Evolutionary conservation across 2,329 filamentous ascomycete species (phyloP), one percentile per base, ranked within the genome.

Genomic region (Thelonectria olida): DNA sequence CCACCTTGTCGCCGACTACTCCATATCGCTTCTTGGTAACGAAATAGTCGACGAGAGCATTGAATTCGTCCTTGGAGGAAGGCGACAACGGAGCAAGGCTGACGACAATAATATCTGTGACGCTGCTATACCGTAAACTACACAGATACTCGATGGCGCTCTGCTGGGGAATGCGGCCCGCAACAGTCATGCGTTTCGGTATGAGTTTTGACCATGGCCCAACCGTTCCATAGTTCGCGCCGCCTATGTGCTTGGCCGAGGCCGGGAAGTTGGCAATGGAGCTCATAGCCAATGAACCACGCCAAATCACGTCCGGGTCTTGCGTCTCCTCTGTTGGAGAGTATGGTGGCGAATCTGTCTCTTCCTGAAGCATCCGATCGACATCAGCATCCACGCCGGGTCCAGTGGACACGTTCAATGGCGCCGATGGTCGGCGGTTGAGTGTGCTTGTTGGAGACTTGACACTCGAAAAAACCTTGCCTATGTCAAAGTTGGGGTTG

Each of bases 101-200:
- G 19, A 96, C 86, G 20, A 98, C 91, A 1, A 93, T 86, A 6
- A 99, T 88, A 72, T 98, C 96, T 2, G 92, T 94, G 51, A 89
- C 89, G 53, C 87, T 86, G 73, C 91, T 95, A 76, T 92, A 96
- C 12, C 93, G 88, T 62, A 98, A 83, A 51, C 92, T 89, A 73
- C 93, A 96, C 0, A 99, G 88, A 72, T 99, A 99, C 63, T 96
- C 92, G 58, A 93, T 93, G 10, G 95, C 96, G 66, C 90, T 91
- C 61, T 90, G 85, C 67, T 92, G 88, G 52, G 92, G 88, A 61
- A 99, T 96, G 17, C 96, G 88, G 1, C 92, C 92, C 48, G 90
- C 90, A 20, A 96, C 90, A 7, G 85, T 88, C 27, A 96, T 81
- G 7, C 82, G 85, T 27, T 85, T 81, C 0, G 93, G 91, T 7